Evolutionary conservation across 495 filamentous ascomycete genomes (phyloP).

Genomic region (Penicillium arizonense): DNA sequence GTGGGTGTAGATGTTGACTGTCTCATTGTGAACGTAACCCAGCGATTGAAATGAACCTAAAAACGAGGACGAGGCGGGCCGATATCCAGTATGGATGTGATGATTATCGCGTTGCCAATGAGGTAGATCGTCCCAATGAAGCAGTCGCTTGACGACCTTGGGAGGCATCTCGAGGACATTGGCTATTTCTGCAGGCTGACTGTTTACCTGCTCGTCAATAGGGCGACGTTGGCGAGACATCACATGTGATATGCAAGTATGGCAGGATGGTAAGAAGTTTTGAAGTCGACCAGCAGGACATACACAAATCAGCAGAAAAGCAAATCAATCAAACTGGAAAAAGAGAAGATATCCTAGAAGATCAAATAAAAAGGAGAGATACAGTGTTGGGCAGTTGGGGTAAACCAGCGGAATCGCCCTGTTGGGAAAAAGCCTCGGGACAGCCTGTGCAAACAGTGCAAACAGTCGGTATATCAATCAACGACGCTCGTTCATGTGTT

Average conservation of each 20-base stretch:
- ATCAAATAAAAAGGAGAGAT: slow-evolving; percentile 9
- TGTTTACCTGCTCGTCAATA: slow-evolving; percentile 20
- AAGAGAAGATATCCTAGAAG: background rate
- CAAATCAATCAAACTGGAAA: background rate
- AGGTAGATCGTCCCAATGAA: slow-evolving; percentile 65
- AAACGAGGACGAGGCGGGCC: slow-evolving; percentile 66
- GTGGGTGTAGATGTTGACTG: slow-evolving; percentile 93
- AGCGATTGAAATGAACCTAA: slow-evolving; percentile 61
- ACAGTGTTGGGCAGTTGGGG: slow-evolving; percentile 28
- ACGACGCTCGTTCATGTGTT: slow-evolving; percentile 7
- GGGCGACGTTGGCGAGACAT: slow-evolving; percentile 41
- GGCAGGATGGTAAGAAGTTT: slow-evolving; percentile 12
- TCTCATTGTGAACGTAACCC: slow-evolving; percentile 84
- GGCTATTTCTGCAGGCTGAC: slow-evolving; percentile 15
- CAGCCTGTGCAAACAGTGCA: slow-evolving; percentile 21
- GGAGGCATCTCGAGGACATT: slow-evolving; percentile 29
- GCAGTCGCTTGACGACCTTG: slow-evolving; percentile 33
- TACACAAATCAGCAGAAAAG: slow-evolving; percentile 16
- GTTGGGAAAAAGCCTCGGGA: slow-evolving; percentile 24
- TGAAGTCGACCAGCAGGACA: slow-evolving; percentile 12
- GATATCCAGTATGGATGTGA: slow-evolving; percentile 71
- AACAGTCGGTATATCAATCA: slow-evolving; percentile 10
- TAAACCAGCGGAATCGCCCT: slow-evolving; percentile 4
- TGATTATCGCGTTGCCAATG: slow-evolving; percentile 76
- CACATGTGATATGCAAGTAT: slow-evolving; percentile 22